Evolutionary conservation across 2,329 filamentous ascomycete genomes (phyloP), one percentile per base, ranked within the genome.

Genomic region (Pestalotiopsis sp.): DNA sequence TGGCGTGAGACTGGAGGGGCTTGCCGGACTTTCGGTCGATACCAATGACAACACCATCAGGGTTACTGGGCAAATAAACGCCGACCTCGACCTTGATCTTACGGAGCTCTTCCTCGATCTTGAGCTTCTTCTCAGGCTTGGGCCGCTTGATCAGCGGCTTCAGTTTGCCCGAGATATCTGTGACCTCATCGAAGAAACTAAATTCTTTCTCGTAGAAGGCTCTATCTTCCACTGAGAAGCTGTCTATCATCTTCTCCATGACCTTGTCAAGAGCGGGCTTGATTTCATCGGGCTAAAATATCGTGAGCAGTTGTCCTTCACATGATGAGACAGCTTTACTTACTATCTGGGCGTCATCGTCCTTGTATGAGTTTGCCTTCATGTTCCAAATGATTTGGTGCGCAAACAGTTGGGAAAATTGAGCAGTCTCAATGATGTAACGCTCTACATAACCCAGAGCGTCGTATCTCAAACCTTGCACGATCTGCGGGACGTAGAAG

Each of bases 331-430:
- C 11, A 25, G 23, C 3, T 31, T 4, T 17, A 81, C 90, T 85
- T 84, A 93, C 91, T 71, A 97, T 88, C 75, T 92, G 90, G 14
- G 92, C 95, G 73, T 98, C 94, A 75, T 99, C 95, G 73, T 99
- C 97, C 80, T 98, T 99, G 86, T 93, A 99, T 1, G 95, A 93
- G 79, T 99, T 99, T 39, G 96, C 96, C 80, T 98, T 99, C 92
- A 99, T 99, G 79, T 99, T 99, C 96, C 97, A 99, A 77, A 99
- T 99, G 73, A 99, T 98, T 76, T 99, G 96, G 79, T 99, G 97
- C 2, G 97, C 95, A 80, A 99, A 99, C 9, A 98, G 84, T 80
- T 98, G 96, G n/a, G 96, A 98, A 77, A 97, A 95, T 75, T 97
- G 95, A 1, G 95, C 96, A 0, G 97, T 98, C 82, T 99, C 96